These are phyloP conservation scores for Trapa bicornis DNA, from an alignment of 345 rosid genomes.

Conservation along the genomic window DNA sequence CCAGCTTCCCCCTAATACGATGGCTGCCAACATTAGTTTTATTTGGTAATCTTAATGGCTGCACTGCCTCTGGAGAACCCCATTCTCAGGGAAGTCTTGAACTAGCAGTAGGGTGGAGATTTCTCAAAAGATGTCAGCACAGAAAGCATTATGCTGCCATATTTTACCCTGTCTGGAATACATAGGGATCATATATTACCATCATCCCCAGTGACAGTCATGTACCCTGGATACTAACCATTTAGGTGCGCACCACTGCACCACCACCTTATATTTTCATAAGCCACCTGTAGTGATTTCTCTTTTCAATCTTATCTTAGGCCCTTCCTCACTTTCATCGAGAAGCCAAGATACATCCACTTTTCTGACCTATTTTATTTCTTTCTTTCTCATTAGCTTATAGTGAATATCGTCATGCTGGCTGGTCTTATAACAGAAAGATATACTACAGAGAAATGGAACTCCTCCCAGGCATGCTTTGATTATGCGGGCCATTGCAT, in stretches of 20 bases:
- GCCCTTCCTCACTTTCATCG: background rate
- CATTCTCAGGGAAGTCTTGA: background rate
- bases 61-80: background rate
- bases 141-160: background rate
- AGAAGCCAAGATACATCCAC: background rate
- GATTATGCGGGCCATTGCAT: no score
- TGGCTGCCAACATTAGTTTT: no score
- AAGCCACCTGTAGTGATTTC: background rate
- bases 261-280: background rate
- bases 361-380: background rate
- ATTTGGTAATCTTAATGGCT: no score
- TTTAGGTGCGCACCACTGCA: background rate
- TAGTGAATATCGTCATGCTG: no score
- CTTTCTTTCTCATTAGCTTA: no score
- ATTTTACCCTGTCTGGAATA: background rate
- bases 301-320: background rate
- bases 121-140: background rate
- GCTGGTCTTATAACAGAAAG: no score
- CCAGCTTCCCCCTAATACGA: no score
- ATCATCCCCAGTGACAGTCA: background rate
- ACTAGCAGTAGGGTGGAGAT: background rate
- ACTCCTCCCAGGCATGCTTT: no score
- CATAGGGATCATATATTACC: background rate
- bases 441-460: no score
- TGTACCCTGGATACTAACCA: background rate